Evolutionary conservation across 441 rosid species (phyloP).

Genomic region (Brassica balearica): DNA sequence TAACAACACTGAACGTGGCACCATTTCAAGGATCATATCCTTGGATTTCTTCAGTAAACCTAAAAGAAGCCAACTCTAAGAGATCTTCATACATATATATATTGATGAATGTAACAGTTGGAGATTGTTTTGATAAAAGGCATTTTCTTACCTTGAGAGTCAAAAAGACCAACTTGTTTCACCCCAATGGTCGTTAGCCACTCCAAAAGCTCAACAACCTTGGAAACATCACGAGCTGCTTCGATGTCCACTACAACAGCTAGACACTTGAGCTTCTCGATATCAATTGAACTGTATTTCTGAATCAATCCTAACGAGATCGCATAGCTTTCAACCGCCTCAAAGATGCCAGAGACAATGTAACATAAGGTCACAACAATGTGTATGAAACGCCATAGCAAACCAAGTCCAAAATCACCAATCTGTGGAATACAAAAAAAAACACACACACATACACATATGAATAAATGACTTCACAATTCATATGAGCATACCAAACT

Average conservation of each 20-base stretch:
- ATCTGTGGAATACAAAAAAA: conserved; percentile 47
- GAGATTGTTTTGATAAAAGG: not conserved
- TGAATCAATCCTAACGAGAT: conserved; percentile 64
- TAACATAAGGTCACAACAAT: conserved; percentile 59
- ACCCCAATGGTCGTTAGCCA: conserved; percentile 71
- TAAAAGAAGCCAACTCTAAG: conserved; percentile 43
- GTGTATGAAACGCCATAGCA: conserved; percentile 77
- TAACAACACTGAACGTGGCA: conserved; percentile 55
- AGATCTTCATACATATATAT: conserved; percentile 3
- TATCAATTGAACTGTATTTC: conserved; percentile 52
- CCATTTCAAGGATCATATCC: conserved; percentile 54
- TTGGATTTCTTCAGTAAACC: conserved; percentile 84
- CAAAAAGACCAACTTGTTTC: conserved; percentile 74
- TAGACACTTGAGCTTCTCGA: conserved; percentile 60
- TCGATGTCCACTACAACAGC: conserved; percentile 78
- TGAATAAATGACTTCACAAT: not conserved
- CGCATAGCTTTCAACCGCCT: conserved; percentile 60
- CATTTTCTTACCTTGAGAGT: conserved; percentile 62
- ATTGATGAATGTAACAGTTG: not conserved
- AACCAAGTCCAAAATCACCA: conserved; percentile 44
- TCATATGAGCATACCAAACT: not conserved
- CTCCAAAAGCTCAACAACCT: conserved; percentile 63
- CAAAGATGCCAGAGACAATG: conserved; percentile 46
- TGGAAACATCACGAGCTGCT: conserved; percentile 56
- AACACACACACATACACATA: not conserved